Percentiles rank a stretch among this genome's conserved stretches.
Evolutionary conservation across 148 eudicot species (phyloP).

Genomic region (Vaccinium macrocarpon): DNA sequence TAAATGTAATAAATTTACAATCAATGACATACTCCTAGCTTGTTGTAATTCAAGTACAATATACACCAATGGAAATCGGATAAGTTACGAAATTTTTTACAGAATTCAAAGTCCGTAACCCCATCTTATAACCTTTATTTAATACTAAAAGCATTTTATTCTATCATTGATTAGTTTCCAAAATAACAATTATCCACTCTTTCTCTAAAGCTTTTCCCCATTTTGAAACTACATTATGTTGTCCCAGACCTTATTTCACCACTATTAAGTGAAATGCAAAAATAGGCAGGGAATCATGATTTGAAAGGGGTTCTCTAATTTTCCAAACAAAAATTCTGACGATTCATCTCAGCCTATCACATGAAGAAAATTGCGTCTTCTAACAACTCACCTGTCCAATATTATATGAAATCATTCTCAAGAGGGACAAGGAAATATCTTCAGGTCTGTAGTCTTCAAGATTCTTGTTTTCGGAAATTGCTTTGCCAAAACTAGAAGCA

Average conservation of each 20-base stretch:
- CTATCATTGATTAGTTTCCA: background rate
- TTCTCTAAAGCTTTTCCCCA: background rate
- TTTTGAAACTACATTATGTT: background rate
- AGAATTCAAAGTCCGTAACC: background rate
- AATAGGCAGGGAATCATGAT: background rate
- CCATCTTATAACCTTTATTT: background rate
- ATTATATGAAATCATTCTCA: constrained; percentile 96
- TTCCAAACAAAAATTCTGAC: background rate
- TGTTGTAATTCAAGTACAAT: background rate
- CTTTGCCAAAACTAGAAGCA: constrained; percentile 98
- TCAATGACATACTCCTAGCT: background rate
- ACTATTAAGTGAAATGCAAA: background rate
- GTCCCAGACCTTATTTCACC: background rate
- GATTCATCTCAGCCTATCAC: background rate
- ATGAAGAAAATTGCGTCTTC: background rate
- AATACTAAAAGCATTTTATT: background rate
- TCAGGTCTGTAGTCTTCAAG: constrained; percentile 92
- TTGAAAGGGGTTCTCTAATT: background rate
- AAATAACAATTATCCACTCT: background rate
- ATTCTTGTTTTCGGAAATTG: constrained; percentile 83
- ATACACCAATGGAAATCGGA: background rate
- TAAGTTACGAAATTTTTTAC: background rate
- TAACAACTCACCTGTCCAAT: constrained; percentile 79
- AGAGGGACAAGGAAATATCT: constrained; percentile 93
- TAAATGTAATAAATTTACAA: background rate